Base-by-base conservation (phyloP, 1,284 basidiomycete genomes). In the Flammula alnicola region DNA sequence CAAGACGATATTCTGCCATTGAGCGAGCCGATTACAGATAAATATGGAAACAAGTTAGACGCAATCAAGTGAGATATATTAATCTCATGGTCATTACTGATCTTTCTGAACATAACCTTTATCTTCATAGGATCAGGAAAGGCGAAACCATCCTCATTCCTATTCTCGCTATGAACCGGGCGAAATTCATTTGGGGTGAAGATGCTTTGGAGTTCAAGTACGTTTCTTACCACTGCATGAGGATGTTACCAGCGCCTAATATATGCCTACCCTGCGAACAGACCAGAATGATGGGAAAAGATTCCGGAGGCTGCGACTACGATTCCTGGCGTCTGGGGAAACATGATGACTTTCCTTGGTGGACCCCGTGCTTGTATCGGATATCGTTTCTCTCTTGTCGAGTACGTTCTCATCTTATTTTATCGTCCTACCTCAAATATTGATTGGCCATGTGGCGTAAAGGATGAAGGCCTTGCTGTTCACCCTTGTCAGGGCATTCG, bases 321-420 rank as follows among this genome's bases (percentile, higher is more conserved):
- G 1, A 72, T 86, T 11, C 85, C 85, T 0, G 79, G 84, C 0
- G 68, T 87, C 0, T 84, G 76, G 77, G 72, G 77, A 11, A 77
- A 86, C 55, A 51, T 81, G 59, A 66, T 88, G 40, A 78, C 79
- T 1, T 89, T 88, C 72, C 56, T 82, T 3, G 79, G 79, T 16
- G 84, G 84, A 1, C 75, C 81, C 5, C 75, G 77, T 27, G 74
- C 81, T 1, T 86, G 84, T 59, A 86, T 86, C 35, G 87, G 87
- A 0, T 89, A 84, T 62, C 78, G 84, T 4, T 89, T 91, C 60
- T 56, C 56, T 4, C 50, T 64, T 9, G 57, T 63, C 12, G 62
- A 64, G 60, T 64, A 53, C 86, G 29, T 70, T 23, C 5, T n/a
- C n/a, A n/a, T n/a, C n/a, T 16, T 32, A 9, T 16, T n/a, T 30